These are phyloP conservation scores for Beauveria caledonica DNA, from an alignment of 2,329 filamentous ascomycete genomes.

Conservation along the genomic window DNA sequence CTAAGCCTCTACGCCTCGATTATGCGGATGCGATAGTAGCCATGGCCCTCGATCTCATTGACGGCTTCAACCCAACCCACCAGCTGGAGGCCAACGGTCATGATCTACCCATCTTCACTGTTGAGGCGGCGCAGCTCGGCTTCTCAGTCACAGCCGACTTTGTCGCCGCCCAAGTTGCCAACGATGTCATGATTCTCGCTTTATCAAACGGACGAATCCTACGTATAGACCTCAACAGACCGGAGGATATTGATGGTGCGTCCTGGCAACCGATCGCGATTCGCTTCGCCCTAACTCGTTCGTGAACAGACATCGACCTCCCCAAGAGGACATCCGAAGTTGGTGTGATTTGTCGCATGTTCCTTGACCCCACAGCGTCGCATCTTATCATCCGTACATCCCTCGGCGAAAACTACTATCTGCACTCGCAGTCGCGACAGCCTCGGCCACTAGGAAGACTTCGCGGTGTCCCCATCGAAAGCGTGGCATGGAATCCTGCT, in stretches of 20 bases:
- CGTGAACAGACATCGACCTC: conserved; percentile 75
- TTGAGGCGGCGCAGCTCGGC: conserved; percentile 85
- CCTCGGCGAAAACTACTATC: conserved; percentile 92
- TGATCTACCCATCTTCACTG: conserved; percentile 83
- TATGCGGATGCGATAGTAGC: conserved; percentile 7
- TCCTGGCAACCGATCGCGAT: not conserved
- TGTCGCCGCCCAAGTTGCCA: conserved; percentile 91
- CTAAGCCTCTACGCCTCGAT: not conserved
- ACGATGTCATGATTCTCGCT: conserved; percentile 90
- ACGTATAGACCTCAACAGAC: conserved; percentile 86
- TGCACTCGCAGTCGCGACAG: conserved; percentile 88
- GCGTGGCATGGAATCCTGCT: conserved; percentile 89
- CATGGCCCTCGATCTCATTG: conserved; percentile 34
- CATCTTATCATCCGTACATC: conserved; percentile 89
- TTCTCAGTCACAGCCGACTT: conserved; percentile 95
- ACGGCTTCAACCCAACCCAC: conserved; percentile 62
- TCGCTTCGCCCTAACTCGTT: conserved; percentile 4
- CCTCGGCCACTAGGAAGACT: conserved; percentile 74
- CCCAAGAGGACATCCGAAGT: conserved; percentile 88
- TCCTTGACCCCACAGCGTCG: conserved; percentile 92
- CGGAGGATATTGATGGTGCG: conserved; percentile 87
- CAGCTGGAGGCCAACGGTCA: conserved; percentile 51
- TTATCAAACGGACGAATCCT: conserved; percentile 87
- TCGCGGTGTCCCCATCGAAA: conserved; percentile 80
- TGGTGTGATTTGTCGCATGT: conserved; percentile 89